Evolutionary conservation across 139 green algal genomes (phyloP).

Genomic region (Haematococcus sp.): DNA sequence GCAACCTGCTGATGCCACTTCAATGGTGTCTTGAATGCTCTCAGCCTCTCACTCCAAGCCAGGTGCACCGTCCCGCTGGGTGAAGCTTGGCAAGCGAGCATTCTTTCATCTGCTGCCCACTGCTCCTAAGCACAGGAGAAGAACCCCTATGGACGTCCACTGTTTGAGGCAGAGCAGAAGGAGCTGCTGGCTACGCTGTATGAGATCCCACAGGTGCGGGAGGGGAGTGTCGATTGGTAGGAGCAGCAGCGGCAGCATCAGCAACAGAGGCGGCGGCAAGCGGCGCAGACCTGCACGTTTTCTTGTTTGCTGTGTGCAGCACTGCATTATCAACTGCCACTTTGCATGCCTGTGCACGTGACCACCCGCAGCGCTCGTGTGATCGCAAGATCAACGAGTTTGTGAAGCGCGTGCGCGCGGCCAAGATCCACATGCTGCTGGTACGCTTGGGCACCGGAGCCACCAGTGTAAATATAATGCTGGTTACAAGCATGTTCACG

Average conservation of each 20-base stretch:
- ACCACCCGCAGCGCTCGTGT: conserved; percentile 14
- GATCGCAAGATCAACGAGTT: conserved; percentile 93
- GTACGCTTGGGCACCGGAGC: conserved; percentile 34
- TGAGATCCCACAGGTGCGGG: conserved; percentile 64
- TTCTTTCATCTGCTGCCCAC: background rate
- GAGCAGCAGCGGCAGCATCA: no score
- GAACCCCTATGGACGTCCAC: conserved; percentile 61
- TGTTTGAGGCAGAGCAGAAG: conserved; percentile 92
- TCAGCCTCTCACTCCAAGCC: no score
- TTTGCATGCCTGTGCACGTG: background rate
- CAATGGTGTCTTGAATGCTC: no score
- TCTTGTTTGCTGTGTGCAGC: background rate
- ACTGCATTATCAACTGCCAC: background rate
- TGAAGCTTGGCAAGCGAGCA: no score
- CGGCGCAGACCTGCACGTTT: no score
- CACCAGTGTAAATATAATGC: background rate
- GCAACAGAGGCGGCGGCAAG: no score
- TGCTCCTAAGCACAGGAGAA: no score
- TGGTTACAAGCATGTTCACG: no score
- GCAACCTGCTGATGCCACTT: no score
- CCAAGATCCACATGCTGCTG: conserved; percentile 91
- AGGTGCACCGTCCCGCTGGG: no score
- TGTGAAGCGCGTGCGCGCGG: conserved; percentile 91
- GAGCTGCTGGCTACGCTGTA: conserved; percentile 90
- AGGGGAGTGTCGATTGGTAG: no score